Base-by-base conservation (phyloP, 805 yeast species). In the Metschnikowia lochheadii region DNA sequence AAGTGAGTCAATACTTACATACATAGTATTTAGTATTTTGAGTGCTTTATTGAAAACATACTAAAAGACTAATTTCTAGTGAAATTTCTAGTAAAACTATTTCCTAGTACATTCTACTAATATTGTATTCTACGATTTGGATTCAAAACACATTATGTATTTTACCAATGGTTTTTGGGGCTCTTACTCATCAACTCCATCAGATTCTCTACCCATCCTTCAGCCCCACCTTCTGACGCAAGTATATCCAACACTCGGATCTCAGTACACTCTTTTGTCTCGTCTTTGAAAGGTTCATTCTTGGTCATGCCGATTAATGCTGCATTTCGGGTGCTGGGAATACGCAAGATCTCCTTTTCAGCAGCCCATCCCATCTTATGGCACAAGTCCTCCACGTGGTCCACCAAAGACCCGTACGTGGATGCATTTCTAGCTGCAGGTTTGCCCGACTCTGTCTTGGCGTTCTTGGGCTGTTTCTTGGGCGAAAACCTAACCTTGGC, bases 311-410 rank as follows among this genome's bases (percentile, higher is more conserved):
- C 96, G 44, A 92, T 83, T 14, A 92, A 71, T 0, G 97, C 97
- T 1, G 95, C 89, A 62, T 92, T 92, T 65, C 97, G 74, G 0
- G 98, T 92, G 51, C 96, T 88, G 32, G 98, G 98, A 21, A 92
- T 92, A 51, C 98, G 77, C 42, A 92, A 69, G 86, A 87, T 85
- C 64, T 92, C 98, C 58, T 84, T 80, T 60, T 89, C 85, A 1
- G 84, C 86, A 13, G 77, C 69, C 98, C 98, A 92, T 0, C 97
- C 97, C 59, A 81, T 82, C 46, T 74, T 63, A 15, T 63, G 62
- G 0, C 96, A 82, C 20, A 90, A 59, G 38, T 81, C 81, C 54
- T 83, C 90, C 4, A 85, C 94, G 61, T 89, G 94, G 50, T 88
- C 95, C 3, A 90, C 96, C 46, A 92, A 73, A 0, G 94, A 85